Base-by-base conservation (phyloP, 2,329 filamentous ascomycete genomes). In the Tolypocladium inflatum region DNA sequence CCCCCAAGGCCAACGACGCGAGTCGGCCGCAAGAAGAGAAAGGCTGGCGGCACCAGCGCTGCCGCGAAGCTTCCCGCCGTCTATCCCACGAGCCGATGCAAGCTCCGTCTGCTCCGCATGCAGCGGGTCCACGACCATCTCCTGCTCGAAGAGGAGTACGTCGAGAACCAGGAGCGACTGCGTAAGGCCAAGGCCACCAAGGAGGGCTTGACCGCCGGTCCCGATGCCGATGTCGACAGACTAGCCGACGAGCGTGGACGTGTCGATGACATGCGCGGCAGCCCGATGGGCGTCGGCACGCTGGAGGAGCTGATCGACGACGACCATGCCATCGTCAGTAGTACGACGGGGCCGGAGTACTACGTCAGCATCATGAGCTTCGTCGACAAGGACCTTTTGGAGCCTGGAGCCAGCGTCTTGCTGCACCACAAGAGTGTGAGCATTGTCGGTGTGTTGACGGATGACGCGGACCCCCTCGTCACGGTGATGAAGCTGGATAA, bases 331-430 rank as follows among this genome's bases (percentile, higher is more conserved):
- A 99, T 99, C 70, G 94, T 99, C 41, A 97, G 92, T 21, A 96
- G 91, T 73, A 95, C 94, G 0, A 97, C 94, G 8, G 94, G 94
- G 0, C 94, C 94, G 1, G 94, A 99, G 74, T 99, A 96, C 82
- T 99, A 97, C 73, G 94, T 99, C 64, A 97, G 92, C 66, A 99
- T 99, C 82, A 97, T 97, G 94, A 97, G 93, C 57, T 99, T 99
- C 69, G 94, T 99, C 64, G 94, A 99, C 80, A 99, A 99, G 77
- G 94, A 99, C 69, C 84, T 99, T 4, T 82, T 99, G 50, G 94
- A 99, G 75, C 94, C 94, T 1, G 95, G 95, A 61, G 91, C 94
- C 21, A 97, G 91, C 67, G 94, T 99, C 54, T 79, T 99, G 54
- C 80, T 99, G 59, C 94, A 99, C 70, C 94, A 99, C 76, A 99